Evolutionary conservation across 2,329 filamentous ascomycete species (phyloP).

Genomic region (Fusarium nanum): DNA sequence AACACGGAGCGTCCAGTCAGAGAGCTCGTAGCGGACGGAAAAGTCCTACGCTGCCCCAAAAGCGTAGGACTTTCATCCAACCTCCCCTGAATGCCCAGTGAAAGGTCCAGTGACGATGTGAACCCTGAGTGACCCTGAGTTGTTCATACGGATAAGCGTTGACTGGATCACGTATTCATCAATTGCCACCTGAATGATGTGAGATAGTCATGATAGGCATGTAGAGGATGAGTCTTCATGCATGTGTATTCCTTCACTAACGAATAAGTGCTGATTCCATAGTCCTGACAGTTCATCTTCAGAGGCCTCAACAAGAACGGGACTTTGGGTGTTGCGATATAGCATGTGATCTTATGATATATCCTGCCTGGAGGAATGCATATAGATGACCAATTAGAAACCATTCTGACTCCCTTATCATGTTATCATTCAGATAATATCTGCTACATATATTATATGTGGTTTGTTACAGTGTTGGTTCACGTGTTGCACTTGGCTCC

Average conservation of each 20-base stretch:
- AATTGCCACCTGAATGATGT: slow-evolving; percentile 4
- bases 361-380: neutral
- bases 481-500: neutral
- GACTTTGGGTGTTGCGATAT: neutral
- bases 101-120: neutral
- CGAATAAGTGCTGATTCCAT: slow-evolving; percentile 31
- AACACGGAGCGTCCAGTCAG: slow-evolving; percentile 21
- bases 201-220: neutral
- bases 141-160: slow-evolving; percentile 5
- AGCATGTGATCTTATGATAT: neutral
- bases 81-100: slow-evolving; percentile 6
- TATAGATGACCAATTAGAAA: neutral
- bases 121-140: slow-evolving; percentile 23
- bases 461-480: neutral
- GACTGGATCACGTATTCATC: neutral
- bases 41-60: slow-evolving; percentile 36
- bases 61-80: slow-evolving; percentile 34
- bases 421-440: neutral
- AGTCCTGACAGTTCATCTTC: neutral
- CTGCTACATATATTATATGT: neutral
- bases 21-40: slow-evolving; percentile 12
- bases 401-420: neutral
- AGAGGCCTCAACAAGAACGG: neutral
- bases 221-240: neutral
- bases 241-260: neutral